phyloP scores from a whole-genome alignment of 2,329 filamentous ascomycete genomes.

The Aspergillaceae sp. region DNA sequence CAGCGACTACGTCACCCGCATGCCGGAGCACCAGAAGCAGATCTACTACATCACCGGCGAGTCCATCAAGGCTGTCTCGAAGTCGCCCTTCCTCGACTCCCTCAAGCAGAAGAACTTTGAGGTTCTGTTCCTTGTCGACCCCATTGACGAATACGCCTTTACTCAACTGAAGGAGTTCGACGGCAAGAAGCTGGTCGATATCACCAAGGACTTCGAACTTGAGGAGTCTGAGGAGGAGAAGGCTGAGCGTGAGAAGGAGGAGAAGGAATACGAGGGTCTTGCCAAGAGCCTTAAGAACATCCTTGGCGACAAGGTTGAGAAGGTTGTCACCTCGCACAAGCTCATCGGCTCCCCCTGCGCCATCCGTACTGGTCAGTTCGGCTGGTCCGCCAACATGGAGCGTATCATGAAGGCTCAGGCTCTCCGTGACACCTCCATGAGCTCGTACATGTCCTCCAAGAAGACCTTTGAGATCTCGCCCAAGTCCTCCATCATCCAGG shows the following conservation, averaged over 20 bases:
- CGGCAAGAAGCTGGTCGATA: slow-evolving; percentile 99
- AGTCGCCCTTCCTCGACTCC: slow-evolving; percentile 97
- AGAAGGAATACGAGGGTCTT: slow-evolving; percentile 94
- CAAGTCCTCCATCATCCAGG: slow-evolving; percentile 93
- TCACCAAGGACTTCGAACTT: slow-evolving; percentile 99
- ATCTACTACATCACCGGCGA: slow-evolving; percentile 99
- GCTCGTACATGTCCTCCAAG: slow-evolving; percentile 99
- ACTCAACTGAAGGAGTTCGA: slow-evolving; percentile 99
- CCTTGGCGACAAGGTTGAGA: slow-evolving; percentile 98
- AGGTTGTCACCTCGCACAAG: slow-evolving; percentile 99
- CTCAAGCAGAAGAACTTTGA: slow-evolving; percentile 99
- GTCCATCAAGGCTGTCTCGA: slow-evolving; percentile 94
- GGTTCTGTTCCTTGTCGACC: slow-evolving; percentile 98
- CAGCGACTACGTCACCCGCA: slow-evolving; percentile 94
- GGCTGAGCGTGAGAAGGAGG: slow-evolving; percentile 84
- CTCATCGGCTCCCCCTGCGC: slow-evolving; percentile 88
- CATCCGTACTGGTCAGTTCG: slow-evolving; percentile 98
- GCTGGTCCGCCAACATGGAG: slow-evolving; percentile 99
- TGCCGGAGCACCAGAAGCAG: slow-evolving; percentile 99
- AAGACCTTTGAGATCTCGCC: slow-evolving; percentile 99
- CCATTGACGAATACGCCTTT: slow-evolving; percentile 99
- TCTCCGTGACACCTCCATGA: slow-evolving; percentile 99
- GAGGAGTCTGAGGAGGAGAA: slow-evolving; percentile 99
- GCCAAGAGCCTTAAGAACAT: slow-evolving; percentile 99
- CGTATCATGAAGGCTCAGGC: slow-evolving; percentile 99